phyloP scores from a whole-genome alignment of 495 filamentous ascomycete genomes.

The Xylaria acuta region DNA sequence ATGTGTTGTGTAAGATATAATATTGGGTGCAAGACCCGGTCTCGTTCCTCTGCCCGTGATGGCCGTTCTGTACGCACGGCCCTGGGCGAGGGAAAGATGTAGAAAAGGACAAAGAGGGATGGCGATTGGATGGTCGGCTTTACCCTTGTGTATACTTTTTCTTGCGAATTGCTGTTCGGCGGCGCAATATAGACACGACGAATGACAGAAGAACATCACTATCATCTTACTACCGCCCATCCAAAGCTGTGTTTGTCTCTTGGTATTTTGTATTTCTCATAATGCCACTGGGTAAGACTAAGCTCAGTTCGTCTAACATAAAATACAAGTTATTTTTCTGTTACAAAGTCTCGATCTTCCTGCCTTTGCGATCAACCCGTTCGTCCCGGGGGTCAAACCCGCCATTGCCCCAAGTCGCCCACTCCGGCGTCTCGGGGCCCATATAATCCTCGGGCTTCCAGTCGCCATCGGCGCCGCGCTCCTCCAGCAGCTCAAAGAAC shows the following conservation, averaged over 20 bases:
- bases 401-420: slow-evolving; percentile 93
- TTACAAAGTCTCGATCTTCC: slow-evolving; percentile 47
- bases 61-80: slow-evolving; percentile 11
- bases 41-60: slow-evolving; percentile 1
- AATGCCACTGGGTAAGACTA: background rate
- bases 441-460: slow-evolving; percentile 93
- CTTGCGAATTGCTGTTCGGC: slow-evolving; percentile 29
- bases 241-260: slow-evolving; percentile 16
- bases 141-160: slow-evolving; percentile 27
- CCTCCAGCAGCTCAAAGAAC: slow-evolving; percentile 86
- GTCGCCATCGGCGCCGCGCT: slow-evolving; percentile 64
- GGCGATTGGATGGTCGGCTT: slow-evolving; percentile 22
- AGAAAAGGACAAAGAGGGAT: slow-evolving; percentile 18
- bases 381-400: slow-evolving; percentile 92
- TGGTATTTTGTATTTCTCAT: background rate
- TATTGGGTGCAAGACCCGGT: slow-evolving; percentile 18
- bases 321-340: slow-evolving; percentile 18
- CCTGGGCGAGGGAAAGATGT: slow-evolving; percentile 15
- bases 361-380: slow-evolving; percentile 81
- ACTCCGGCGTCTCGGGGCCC: slow-evolving; percentile 80
- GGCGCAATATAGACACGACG: slow-evolving; percentile 41
- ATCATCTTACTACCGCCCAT: slow-evolving; percentile 27
- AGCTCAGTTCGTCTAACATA: background rate
- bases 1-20: slow-evolving; percentile 32
- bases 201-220: slow-evolving; percentile 29